Evolutionary conservation across 176 grass and related monocot species (phyloP).

Genomic region (Ensete ventricosum): DNA sequence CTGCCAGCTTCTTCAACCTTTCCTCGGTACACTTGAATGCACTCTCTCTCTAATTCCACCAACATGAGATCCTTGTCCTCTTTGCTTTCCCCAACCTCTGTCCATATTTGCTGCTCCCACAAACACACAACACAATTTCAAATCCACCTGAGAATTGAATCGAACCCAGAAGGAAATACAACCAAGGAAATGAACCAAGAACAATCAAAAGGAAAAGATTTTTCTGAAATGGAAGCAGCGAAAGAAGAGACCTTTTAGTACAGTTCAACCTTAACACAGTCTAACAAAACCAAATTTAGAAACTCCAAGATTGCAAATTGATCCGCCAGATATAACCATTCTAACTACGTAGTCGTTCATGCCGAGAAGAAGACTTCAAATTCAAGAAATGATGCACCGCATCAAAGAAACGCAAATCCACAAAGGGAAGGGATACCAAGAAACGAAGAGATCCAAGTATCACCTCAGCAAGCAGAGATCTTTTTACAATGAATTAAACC

Average conservation of each 20-base stretch:
- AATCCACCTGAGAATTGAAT: no score
- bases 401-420: no score
- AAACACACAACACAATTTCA: not conserved
- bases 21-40: slow-evolving; percentile 43
- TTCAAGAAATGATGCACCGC: no score
- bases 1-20: slow-evolving; percentile 52
- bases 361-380: no score
- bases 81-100: slow-evolving; percentile 46
- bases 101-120: slow-evolving; percentile 47
- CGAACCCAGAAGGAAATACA: not conserved
- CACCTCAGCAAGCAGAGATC: not conserved
- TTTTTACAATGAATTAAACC: not conserved
- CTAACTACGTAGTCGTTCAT: no score
- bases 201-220: not conserved
- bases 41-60: slow-evolving; percentile 53
- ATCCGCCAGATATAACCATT: no score
- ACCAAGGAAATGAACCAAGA: not conserved
- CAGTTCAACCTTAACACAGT: not conserved
- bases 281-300: no score
- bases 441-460: not conserved
- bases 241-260: not conserved
- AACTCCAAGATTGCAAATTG: no score
- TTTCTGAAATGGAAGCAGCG: not conserved
- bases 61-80: slow-evolving; percentile 40
- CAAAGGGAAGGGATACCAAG: no score